These are phyloP conservation scores for Fusarium sp. DNA, from an alignment of 2,329 filamentous ascomycete genomes.

Conservation along the genomic window DNA sequence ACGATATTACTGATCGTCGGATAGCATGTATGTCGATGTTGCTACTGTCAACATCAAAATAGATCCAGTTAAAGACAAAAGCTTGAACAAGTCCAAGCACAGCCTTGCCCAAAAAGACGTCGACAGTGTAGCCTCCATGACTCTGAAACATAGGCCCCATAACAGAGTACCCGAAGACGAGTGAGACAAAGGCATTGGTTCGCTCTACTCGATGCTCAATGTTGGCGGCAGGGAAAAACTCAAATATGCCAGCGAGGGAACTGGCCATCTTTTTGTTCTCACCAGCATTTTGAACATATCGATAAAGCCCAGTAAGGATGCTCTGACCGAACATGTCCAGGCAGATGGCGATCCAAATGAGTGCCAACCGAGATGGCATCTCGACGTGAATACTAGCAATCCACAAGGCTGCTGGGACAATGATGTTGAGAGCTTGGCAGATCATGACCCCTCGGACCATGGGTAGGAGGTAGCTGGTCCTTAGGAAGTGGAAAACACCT, in stretches of 20 bases:
- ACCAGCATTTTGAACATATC: constrained; percentile 42
- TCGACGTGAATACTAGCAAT: constrained; percentile 68
- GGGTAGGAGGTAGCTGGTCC: constrained; percentile 61
- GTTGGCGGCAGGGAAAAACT: constrained; percentile 71
- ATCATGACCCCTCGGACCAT: constrained; percentile 69
- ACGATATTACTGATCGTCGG: constrained; percentile 58
- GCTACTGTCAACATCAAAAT: constrained; percentile 70
- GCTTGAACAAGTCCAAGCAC: constrained; percentile 67
- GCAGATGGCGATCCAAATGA: constrained; percentile 66
- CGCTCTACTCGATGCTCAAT: constrained; percentile 74
- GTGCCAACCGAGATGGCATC: constrained; percentile 63
- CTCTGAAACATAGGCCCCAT: constrained; percentile 71
- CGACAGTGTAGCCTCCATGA: constrained; percentile 55
- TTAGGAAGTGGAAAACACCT: constrained; percentile 59
- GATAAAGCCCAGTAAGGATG: constrained; percentile 56
- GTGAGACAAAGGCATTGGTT: constrained; percentile 71
- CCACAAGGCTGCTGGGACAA: constrained; percentile 66
- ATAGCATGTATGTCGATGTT: constrained; percentile 71
- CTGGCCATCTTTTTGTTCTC: constrained; percentile 36
- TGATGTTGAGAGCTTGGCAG: constrained; percentile 55
- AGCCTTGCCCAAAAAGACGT: constrained; percentile 71
- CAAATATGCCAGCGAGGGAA: constrained; percentile 57
- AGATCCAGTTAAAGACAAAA: constrained; percentile 71
- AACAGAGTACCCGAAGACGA: constrained; percentile 73
- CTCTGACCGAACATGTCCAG: constrained; percentile 63